Evolutionary conservation across 768 basidiomycete genomes (phyloP), one percentile per base, ranked within the genome.

Genomic region (Suillus paluster): DNA sequence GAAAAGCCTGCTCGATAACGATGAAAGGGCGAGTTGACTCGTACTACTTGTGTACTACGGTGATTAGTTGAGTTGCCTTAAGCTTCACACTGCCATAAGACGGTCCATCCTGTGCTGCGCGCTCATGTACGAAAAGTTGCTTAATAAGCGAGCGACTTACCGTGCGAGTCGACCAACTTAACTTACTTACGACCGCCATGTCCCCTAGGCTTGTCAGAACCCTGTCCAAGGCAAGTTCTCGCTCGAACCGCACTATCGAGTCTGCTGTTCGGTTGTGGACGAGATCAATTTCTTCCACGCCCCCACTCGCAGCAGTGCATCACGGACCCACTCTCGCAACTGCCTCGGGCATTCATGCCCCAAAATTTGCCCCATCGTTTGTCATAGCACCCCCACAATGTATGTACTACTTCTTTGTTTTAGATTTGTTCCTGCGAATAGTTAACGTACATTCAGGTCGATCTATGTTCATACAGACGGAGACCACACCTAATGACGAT

Each of bases 381-480:
- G 49, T 54, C 19, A 3, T 60, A 38, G 56, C 61, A 19, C 74
- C 77, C 39, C 65, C 70, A 38, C 72, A 75, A 46, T 77, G 83
- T 84, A 61, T 68, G 80, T 27, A 4, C 58, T 23, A 17, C 3
- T 44, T 15, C 23, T 17, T 4, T 6, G 15, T 12, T 17, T 27
- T 11, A 23, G 2, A 4, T 1, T 8, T 59, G 2, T 19, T 11
- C 14, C 36, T 9, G 23, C 62, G 17, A 23, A 50, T 17, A 27
- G 23, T 58, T 34, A 62, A 33, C 19, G 19, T 17, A 3, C 23
- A 21, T 27, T 30, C 63, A 94, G 92, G 78, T 38, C 87, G 95
- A 25, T 90, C 91, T 58, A 97, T 98, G 96, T 99, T 99, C 80
- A 97, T 99, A 61, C 97, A 99, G 78, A 99, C 97, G 5, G 96